Evolutionary conservation across 176 grass and related monocot genomes (phyloP), one percentile per base, ranked within the genome.

Genomic region (Miscanthus lutarioriparius): DNA sequence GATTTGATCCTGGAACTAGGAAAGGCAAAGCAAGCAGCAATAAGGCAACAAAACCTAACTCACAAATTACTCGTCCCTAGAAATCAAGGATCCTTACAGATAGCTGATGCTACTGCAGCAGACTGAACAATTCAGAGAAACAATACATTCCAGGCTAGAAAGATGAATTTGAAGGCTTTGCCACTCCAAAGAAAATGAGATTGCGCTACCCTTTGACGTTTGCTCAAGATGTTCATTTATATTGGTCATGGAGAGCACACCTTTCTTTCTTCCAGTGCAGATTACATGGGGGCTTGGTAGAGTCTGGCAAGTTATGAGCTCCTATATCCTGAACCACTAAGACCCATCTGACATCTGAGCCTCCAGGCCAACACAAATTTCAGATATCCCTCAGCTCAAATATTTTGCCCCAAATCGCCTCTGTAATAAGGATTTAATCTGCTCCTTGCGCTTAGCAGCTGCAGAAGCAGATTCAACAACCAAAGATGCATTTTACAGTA

Each of bases 381-480:
- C 48, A 3, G 32, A 10, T 58, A 67, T 33, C 45, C 16, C 19
- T 64, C 10, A 0, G 8, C 61, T 40, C 67, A 78, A 83, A 84
- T 54, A 43, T 66, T 9, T 81, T 56, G 47, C 19, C 16, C 37
- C 19, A 26, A 53, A 25, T 27, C 62, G 2, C 80, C 19, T 78
- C 33, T 84, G 15, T 14, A 82, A 59, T 30, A 75, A 32, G 13
- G 19, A 43, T 49, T 64, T 32, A 44, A 25, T 22, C n/a, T 72
- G 39, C 45, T 33, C 35, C 70, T 74, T 53, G n/a, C 23, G 25
- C 44, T 51, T 22, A 63, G 39, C n/a, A 64, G 32, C 65, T 88
- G 66, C 44, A 73, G 64, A 83, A 65, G 67, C 17, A 43, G 53
- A 40, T 14, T 43, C 41, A 78, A 75, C 20, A 83, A 75, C 32